Evolutionary conservation across 495 filamentous ascomycete genomes (phyloP).

Genomic region (Penicillium lagena): DNA sequence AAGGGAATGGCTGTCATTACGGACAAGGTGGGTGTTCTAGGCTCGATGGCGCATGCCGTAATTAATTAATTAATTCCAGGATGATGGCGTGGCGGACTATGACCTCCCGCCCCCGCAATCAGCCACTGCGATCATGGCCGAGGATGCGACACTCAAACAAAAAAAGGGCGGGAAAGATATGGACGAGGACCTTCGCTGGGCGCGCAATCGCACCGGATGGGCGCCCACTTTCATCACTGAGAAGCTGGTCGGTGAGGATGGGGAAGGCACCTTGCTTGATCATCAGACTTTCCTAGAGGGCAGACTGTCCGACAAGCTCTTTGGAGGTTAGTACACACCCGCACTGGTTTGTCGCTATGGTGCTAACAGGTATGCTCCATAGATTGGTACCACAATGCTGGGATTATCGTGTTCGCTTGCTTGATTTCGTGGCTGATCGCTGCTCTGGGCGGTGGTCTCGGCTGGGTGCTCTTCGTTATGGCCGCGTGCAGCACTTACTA

Average conservation of each 20-base stretch:
- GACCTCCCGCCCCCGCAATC: conserved; percentile 73
- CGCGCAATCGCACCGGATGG: conserved; percentile 77
- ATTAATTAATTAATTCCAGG: conserved; percentile 28
- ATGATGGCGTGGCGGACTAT: conserved; percentile 64
- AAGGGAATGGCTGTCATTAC: conserved; percentile 64
- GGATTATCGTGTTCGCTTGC: conserved; percentile 85
- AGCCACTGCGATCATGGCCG: conserved; percentile 50
- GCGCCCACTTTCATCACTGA: conserved; percentile 70
- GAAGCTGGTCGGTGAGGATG: conserved; percentile 39
- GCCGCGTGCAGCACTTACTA: conserved; percentile 91
- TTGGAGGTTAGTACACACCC: conserved; percentile 38
- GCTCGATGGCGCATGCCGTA: no score
- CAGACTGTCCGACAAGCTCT: conserved; percentile 83
- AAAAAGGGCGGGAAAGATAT: conserved; percentile 40
- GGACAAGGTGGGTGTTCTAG: conserved; percentile 49
- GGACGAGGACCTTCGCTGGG: conserved; percentile 56
- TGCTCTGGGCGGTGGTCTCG: conserved; percentile 81
- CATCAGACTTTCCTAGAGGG: conserved; percentile 84
- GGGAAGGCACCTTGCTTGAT: conserved; percentile 68
- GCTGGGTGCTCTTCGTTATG: conserved; percentile 91
- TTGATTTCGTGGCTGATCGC: conserved; percentile 86
- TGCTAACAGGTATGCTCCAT: no score
- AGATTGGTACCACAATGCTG: conserved; percentile 98
- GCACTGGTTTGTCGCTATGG: no score
- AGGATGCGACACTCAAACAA: conserved; percentile 38